Base-by-base conservation (phyloP, 2,329 filamentous ascomycete genomes). In the Fusarium protoensiforme region DNA sequence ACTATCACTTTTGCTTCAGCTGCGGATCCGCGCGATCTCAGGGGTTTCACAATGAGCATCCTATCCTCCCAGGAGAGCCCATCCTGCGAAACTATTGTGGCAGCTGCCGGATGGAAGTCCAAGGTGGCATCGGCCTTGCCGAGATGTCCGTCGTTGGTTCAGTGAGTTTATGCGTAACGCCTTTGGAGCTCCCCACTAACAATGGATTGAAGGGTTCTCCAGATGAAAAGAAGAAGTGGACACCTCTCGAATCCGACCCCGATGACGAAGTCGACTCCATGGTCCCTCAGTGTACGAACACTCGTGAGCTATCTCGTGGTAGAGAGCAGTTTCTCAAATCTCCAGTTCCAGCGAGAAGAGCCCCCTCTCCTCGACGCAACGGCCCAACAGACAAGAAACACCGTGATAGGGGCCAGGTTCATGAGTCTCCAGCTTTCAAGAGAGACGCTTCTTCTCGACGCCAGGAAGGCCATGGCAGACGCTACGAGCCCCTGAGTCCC, bases 1-100 rank as follows among this genome's bases (percentile, higher is more conserved):
- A 59, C 2, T 76, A 79, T 39, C 85, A 85, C 61, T 82, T 87
- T 22, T 88, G 87, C 75, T 84, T 80, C 43, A 76, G 80, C 29
- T 87, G 85, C 64, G 82, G 83, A 24, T 80, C 78, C 24, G 75
- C 82, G 7, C 80, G 85, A 48, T 86, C 85, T 7, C 77, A 78
- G 29, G 77, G 75, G 13, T 86, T 83, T 51, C 84, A 86, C 43
- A 58, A 35, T 4, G 46, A 73, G n/a, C 64, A 79, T 35, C 73
- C 76, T 4, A 64, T 71, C 13, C 53, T 69, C 2, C 67, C 75
- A 22, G 81, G 79, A 9, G 72, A 77, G 24, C 64, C 75, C 2
- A 67, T 82, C 18, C 63, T 79, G 10, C 77, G 75, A 16, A 83
- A 83, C 53, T 83, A 83, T 59, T 83, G 82, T 54, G 65, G 61